Conservation (phyloP, 805 yeast species). For the Saturnispora gosingensis region DNA sequence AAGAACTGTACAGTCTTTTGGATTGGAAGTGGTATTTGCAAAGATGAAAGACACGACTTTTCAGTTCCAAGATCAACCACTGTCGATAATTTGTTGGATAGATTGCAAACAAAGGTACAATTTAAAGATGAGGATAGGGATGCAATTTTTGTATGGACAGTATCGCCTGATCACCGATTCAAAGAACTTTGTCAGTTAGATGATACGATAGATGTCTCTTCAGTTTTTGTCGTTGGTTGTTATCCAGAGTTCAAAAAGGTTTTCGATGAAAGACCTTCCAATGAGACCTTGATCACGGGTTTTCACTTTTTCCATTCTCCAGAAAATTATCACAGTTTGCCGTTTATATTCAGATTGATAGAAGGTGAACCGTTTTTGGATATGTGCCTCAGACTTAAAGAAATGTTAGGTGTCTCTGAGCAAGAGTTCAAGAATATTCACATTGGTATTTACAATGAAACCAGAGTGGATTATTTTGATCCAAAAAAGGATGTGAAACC, state of each 20-base stretch:
- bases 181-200: constrained; percentile 27
- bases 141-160: constrained; percentile 50
- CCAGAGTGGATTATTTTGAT: constrained; percentile 30
- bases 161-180: constrained; percentile 25
- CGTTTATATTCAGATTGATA: constrained; percentile 66
- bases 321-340: constrained; percentile 65
- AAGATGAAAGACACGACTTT: constrained; percentile 59
- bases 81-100: constrained; percentile 44
- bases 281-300: constrained; percentile 43
- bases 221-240: constrained; percentile 38
- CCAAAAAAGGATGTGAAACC: constrained; percentile 48
- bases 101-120: constrained; percentile 46
- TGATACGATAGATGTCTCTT: constrained; percentile 31
- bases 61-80: constrained; percentile 57
- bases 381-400: constrained; percentile 59
- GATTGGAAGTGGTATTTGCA: constrained; percentile 64
- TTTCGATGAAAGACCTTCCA: constrained; percentile 20
- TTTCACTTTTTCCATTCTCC: constrained; percentile 70
- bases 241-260: constrained; percentile 30
- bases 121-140: constrained; percentile 39
- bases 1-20: constrained; percentile 56
- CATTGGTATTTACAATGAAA: constrained; percentile 44
- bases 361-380: constrained; percentile 57
- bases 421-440: constrained; percentile 72
- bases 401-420: constrained; percentile 63